Base-by-base conservation (phyloP, 441 rosid species). In the Syzygium syzygioides region DNA sequence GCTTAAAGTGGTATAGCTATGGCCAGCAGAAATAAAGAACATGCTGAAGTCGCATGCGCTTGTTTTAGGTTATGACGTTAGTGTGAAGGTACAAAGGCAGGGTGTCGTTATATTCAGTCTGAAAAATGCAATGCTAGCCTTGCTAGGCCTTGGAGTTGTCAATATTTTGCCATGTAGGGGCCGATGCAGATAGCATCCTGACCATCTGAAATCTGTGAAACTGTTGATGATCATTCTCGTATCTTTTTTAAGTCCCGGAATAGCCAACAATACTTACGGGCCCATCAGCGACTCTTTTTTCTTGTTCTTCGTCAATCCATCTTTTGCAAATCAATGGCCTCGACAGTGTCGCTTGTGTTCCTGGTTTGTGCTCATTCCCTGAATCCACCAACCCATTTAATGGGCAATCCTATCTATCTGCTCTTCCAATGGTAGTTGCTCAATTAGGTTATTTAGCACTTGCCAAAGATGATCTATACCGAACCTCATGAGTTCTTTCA, bases 241-340 rank as follows among this genome's bases (percentile, higher is more conserved):
- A 19, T 11, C 28, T 34, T 37, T 34, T 2, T 19, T 0, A 4
- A 34, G 0, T 68, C 26, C 26, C 0, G 12, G 26, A 32, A 34
- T 0, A 20, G 48, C 48, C 48, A 1, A 34, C 26, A 9, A 19
- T 18, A 34, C 48, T 68, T 45, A 18, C 19, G 80, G 80, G 28
- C 50, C 79, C 45, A 19, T 68, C 80, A 19, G 7, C 28, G 2
- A 68, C 48, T 68, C 80, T 62, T 62, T n/a, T 1, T 0, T 62
- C 19, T 14, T 0, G 64, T n/a, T 59, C 79, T 68, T 11, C 0
- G 1, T 0, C 48, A 68, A 34, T 68, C 1, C 79, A 68, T 68
- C 48, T 34, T 34, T 34, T 8, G 26, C 48, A 34, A 68, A 68
- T 34, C 48, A 20, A 34, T 68, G 48, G 26, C 79, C 48, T 34